Conservation (phyloP, 2,329 filamentous ascomycete species). For the Alternaria longipes region DNA sequence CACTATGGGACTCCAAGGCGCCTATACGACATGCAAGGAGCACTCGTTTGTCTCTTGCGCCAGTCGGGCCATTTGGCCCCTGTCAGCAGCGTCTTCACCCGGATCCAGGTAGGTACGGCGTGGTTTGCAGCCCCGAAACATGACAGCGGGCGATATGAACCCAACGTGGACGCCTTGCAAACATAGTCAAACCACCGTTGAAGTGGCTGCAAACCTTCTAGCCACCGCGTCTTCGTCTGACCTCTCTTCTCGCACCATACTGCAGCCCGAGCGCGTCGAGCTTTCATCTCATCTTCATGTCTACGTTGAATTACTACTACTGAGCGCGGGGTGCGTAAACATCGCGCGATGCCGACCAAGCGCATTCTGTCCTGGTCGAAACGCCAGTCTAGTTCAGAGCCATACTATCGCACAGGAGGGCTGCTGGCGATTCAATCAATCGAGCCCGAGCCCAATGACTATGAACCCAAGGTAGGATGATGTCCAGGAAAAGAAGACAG, state of each 20-base stretch:
- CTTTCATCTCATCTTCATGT: slow-evolving; percentile 14
- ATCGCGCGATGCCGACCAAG: slow-evolving; percentile 50
- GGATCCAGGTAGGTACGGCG: slow-evolving; percentile 4
- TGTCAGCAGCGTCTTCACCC: slow-evolving; percentile 16
- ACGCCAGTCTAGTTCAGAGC: slow-evolving; percentile 48
- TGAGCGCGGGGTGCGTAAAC: slow-evolving; percentile 8
- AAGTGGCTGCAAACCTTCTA: slow-evolving; percentile 2
- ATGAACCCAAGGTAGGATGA: slow-evolving; percentile 44
- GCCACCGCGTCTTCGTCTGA: background rate
- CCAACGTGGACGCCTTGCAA: slow-evolving; percentile 19
- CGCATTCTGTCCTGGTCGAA: slow-evolving; percentile 58
- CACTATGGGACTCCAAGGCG: slow-evolving; percentile 14
- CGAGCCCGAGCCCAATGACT: slow-evolving; percentile 15
- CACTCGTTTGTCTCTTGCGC: slow-evolving; percentile 6
- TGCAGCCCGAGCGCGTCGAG: background rate
- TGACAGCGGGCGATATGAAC: slow-evolving; percentile 16
- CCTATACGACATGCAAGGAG: slow-evolving; percentile 11
- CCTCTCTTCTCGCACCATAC: slow-evolving; percentile 1
- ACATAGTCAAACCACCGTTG: slow-evolving; percentile 13
- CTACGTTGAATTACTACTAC: background rate
- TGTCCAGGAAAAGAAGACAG: slow-evolving; percentile 9
- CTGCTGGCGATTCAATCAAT: slow-evolving; percentile 49
- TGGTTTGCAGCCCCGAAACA: slow-evolving; percentile 21
- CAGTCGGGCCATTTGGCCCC: slow-evolving; percentile 21
- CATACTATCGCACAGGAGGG: slow-evolving; percentile 50